Evolutionary conservation across 2,329 filamentous ascomycete genomes (phyloP), one percentile per base, ranked within the genome.

Genomic region (Didymella sp.): DNA sequence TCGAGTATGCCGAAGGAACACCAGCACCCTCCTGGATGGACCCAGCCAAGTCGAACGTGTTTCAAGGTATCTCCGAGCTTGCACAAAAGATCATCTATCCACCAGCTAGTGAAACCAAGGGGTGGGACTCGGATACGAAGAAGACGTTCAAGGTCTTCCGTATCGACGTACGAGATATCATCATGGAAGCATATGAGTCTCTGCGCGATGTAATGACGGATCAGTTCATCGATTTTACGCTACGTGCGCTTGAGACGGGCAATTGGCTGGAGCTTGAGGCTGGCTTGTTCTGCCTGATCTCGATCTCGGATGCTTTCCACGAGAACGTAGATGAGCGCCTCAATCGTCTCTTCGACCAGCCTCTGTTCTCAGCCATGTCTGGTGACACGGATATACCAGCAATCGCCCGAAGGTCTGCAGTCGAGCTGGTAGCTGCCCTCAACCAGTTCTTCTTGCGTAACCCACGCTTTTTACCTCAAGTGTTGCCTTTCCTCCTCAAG

Each of bases 371-470:
- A 68, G 80, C 71, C 70, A 83, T 76, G 70, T 80, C 47, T 72
- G 75, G 72, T 40, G 71, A 66, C 22, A 51, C 77, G 2, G 75
- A 79, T 3, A 81, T 92, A 11, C 88, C 88, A 1, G 76, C 84
- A 4, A 83, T 87, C 50, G 83, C 87, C 17, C 83, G 86, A 46
- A 86, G 90, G 66, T 89, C 89, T 0, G 88, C 88, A 31, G 82
- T 94, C 27, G 83, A 85, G 42, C 76, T 91, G 37, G 86, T 94
- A 37, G 89, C 90, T 62, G 83, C 86, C 24, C 92, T 91, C 69
- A 86, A 89, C 5, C 85, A 88, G 51, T 95, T 91, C 75, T 94
- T 96, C 72, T 84, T 90, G 66, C 83, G 87, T 21, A 86, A 91
- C 68, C 80, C 86, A 1, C 81, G 84, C 28, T 85, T 86, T 59